Percentiles rank a stretch among this genome's conserved stretches.
phyloP scores from a whole-genome alignment of 2,329 filamentous ascomycete species.

The Botrytis aclada region DNA sequence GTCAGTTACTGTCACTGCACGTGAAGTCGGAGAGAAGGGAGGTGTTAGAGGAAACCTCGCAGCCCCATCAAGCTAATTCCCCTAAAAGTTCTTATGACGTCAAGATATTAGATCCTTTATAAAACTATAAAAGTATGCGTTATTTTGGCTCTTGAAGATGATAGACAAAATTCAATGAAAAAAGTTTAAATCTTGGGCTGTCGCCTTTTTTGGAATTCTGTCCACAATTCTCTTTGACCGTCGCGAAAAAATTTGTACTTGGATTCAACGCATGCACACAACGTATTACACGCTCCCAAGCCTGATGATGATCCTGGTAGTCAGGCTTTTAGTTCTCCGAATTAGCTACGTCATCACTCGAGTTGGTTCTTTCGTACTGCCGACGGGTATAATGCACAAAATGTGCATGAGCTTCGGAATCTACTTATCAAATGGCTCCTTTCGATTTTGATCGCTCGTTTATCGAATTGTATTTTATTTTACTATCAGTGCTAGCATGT shows the following conservation, averaged over 20 bases:
- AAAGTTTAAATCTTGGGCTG: neutral
- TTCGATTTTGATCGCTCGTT: neutral
- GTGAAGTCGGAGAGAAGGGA: slow-evolving; percentile 66
- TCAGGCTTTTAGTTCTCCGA: neutral
- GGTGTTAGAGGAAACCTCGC: slow-evolving; percentile 36
- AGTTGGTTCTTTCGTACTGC: no score
- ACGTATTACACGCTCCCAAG: neutral
- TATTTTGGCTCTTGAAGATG: neutral
- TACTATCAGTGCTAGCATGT: neutral
- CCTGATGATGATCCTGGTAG: neutral
- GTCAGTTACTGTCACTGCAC: slow-evolving; percentile 71
- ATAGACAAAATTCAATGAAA: slow-evolving; percentile 11
- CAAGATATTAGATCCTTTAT: slow-evolving; percentile 11
- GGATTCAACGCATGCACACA: neutral
- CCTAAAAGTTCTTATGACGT: slow-evolving; percentile 29
- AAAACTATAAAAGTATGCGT: slow-evolving; percentile 12
- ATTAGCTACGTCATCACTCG: neutral
- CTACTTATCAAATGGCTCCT: neutral
- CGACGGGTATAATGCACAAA: no score
- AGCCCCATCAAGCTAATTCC: slow-evolving; percentile 28
- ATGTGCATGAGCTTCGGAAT: neutral
- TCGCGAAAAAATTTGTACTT: neutral
- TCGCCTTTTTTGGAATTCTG: neutral
- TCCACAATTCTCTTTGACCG: neutral
- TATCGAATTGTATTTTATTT: neutral